Conservation (phyloP, 2,329 filamentous ascomycete genomes). For the Zasmidium angulare region DNA sequence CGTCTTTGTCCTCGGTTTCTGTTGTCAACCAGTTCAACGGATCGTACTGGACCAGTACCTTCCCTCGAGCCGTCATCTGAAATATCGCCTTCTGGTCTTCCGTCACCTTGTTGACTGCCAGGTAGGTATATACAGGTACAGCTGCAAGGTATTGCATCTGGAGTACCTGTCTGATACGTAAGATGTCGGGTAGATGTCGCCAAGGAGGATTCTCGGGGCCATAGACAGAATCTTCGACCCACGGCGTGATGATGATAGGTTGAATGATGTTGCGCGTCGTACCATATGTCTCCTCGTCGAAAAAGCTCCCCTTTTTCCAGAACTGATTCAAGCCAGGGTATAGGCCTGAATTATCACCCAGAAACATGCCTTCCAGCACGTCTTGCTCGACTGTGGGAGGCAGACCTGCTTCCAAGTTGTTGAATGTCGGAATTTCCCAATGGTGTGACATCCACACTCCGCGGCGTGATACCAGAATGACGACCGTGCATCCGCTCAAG, state of each 20-base stretch:
- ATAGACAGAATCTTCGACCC: neutral
- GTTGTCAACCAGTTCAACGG: neutral
- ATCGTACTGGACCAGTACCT: conserved; percentile 13
- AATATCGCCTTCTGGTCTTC: neutral
- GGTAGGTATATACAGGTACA: conserved; percentile 2
- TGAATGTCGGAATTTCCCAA: conserved; percentile 10
- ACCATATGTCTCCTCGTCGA: conserved; percentile 9
- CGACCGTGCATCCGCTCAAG: conserved; percentile 10
- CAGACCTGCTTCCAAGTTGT: neutral
- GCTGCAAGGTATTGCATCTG: neutral
- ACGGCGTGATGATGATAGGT: conserved; percentile 14
- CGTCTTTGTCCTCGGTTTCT: neutral
- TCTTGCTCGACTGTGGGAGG: neutral
- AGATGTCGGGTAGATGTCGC: conserved; percentile 2
- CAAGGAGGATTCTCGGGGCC: conserved; percentile 1
- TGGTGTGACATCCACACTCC: conserved; percentile 11
- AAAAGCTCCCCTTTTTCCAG: conserved; percentile 2
- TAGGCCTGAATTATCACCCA: conserved; percentile 8
- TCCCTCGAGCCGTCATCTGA: conserved; percentile 7
- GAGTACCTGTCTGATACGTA: neutral
- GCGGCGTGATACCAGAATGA: conserved; percentile 7
- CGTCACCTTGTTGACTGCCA: neutral
- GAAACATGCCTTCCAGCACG: conserved; percentile 9
- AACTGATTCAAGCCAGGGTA: conserved; percentile 10
- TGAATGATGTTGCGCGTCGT: conserved; percentile 4